Base-by-base conservation (phyloP, 768 basidiomycete species). In the Collybia sp. region DNA sequence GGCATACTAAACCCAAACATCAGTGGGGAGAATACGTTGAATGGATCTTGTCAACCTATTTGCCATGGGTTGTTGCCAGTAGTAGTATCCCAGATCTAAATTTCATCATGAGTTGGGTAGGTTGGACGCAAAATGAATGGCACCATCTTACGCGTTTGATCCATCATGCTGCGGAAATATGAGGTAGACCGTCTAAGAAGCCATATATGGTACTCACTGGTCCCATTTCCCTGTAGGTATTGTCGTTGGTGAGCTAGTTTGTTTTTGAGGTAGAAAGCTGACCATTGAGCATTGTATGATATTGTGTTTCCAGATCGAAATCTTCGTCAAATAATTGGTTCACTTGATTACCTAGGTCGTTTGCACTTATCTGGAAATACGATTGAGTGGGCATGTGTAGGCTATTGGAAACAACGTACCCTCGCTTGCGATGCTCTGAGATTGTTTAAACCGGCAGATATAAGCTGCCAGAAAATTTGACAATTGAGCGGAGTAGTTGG, bases 11-110 rank as follows among this genome's bases (percentile, higher is more conserved):
- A 31, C 12, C n/a, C 19, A 30, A 17, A 32, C 6, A 13, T 31
- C 30, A 47, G 36, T 19, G 19, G 32, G 37, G 25, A 8, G 25
- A 25, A n/a, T 20, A 12, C 5, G 5, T 19, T 15, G 9, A 20
- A 16, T 18, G 11, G 17, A 37, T 30, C 44, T 12, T 1, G 60
- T 72, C 34, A 44, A 77, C 73, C 75, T 75, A 59, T 86, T 78
- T 12, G 73, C 69, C 76, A 79, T 79, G 5, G 83, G 82, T 54
- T 83, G 82, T 50, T 88, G 84, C 80, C 83, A 85, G 60, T 86
- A 84, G 50, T 72, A 77, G 49, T 82, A 85, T 44, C 75, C 75
- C 47, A 80, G 56, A 60, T 79, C 70, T 74, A 20, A n/a, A n/a
- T n/a, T n/a, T n/a, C n/a, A n/a, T n/a, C n/a, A n/a, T n/a, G n/a